phyloP scores from a whole-genome alignment of 2,329 filamentous ascomycete species.

The Cladosporium phlei region DNA sequence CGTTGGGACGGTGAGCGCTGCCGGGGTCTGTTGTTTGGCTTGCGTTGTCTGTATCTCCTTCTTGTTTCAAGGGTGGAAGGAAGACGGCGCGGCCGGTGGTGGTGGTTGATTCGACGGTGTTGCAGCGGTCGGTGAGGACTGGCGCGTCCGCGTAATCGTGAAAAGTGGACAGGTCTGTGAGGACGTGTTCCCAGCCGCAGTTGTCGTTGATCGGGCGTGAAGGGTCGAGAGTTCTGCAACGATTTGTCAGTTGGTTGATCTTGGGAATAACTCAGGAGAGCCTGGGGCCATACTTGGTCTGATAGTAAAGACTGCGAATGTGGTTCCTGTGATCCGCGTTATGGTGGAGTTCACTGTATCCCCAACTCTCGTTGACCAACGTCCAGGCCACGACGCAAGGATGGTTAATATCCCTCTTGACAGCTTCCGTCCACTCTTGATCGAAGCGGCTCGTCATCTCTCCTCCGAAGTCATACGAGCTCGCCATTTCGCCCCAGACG shows the following conservation, averaged over 20 bases:
- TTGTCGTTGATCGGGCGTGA: slow-evolving; percentile 66
- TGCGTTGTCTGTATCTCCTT: too few species aligned
- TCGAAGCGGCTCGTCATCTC: slow-evolving; percentile 58
- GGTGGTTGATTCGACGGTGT: slow-evolving; percentile 51
- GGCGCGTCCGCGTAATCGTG: slow-evolving; percentile 62
- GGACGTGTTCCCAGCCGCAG: slow-evolving; percentile 66
- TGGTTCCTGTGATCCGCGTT: slow-evolving; percentile 59
- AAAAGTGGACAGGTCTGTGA: slow-evolving; percentile 61
- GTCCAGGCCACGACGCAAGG: slow-evolving; percentile 63
- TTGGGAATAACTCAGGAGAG: not conserved
- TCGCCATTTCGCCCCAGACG: slow-evolving; percentile 62
- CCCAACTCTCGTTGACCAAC: slow-evolving; percentile 62
- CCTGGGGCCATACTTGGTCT: slow-evolving; percentile 46
- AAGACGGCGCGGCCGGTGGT: slow-evolving; percentile 55
- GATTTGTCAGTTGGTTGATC: not conserved
- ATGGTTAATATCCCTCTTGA: slow-evolving; percentile 62
- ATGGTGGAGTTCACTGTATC: slow-evolving; percentile 54
- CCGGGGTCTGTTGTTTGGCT: slow-evolving; percentile 41
- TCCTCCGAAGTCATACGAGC: slow-evolving; percentile 58
- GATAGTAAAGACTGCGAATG: slow-evolving; percentile 58
- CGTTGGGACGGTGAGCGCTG: slow-evolving; percentile 48
- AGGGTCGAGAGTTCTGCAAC: slow-evolving; percentile 48
- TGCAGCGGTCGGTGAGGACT: slow-evolving; percentile 52
- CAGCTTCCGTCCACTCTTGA: slow-evolving; percentile 59
- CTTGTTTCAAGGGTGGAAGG: slow-evolving; percentile 44